Evolutionary conservation across 257 asterid species (phyloP).

Genomic region (Eucommia ulmoides): DNA sequence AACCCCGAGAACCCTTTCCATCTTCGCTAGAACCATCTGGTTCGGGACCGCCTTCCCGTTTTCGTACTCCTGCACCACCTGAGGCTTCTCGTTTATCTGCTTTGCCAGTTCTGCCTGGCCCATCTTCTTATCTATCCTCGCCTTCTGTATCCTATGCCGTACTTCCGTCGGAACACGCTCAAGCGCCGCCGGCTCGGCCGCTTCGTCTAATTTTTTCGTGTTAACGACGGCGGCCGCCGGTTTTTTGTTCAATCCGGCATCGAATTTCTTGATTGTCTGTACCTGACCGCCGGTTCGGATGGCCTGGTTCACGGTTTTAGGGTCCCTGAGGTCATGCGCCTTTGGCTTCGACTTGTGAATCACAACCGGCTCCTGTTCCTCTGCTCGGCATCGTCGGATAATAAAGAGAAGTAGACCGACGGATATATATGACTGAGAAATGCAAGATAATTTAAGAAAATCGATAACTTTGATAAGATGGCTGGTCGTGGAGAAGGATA

Average conservation of each 20-base stretch:
- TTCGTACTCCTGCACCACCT: conserved; percentile 36
- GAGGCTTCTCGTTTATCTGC: conserved; percentile 26
- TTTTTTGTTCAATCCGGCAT: conserved; percentile 27
- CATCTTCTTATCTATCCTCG: conserved; percentile 36
- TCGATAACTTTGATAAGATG: too few species aligned
- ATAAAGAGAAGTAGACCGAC: too few species aligned
- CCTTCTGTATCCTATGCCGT: conserved; percentile 32
- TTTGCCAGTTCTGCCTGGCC: conserved; percentile 34
- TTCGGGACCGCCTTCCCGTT: conserved; percentile 40
- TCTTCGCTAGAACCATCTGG: conserved; percentile 28
- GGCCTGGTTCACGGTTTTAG: conserved; percentile 31
- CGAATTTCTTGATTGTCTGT: conserved; percentile 27
- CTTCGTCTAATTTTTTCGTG: conserved; percentile 26
- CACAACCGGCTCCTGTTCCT: conserved; percentile 23
- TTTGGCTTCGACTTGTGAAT: conserved; percentile 22
- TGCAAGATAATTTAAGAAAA: too few species aligned
- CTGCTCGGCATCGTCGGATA: conserved; percentile 27
- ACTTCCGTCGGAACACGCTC: conserved; percentile 23
- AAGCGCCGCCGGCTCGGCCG: conserved; percentile 35
- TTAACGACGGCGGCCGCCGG: conserved; percentile 12
- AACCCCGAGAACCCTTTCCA: conserved; percentile 30
- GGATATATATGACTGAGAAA: too few species aligned
- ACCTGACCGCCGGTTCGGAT: conserved; percentile 26
- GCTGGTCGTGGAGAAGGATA: too few species aligned
- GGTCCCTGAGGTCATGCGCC: conserved; percentile 21